These are phyloP conservation scores for Tympanopsis confertula DNA, from an alignment of 2,329 filamentous ascomycete genomes.

Conservation along the genomic window DNA sequence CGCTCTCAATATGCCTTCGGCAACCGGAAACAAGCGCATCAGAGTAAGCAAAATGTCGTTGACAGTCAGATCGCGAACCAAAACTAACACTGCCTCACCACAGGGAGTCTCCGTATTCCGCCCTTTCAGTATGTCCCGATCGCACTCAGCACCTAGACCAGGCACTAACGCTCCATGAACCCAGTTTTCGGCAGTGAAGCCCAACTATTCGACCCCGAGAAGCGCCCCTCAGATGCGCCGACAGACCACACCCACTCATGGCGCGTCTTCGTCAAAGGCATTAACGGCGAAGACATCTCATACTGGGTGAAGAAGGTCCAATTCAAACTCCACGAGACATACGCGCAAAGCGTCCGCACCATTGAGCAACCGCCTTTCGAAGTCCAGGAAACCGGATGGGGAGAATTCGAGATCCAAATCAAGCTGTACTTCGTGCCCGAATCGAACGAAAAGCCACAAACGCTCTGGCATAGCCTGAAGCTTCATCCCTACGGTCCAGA, in stretches of 20 bases:
- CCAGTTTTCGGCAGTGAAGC: conserved; percentile 40
- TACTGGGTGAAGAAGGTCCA: conserved; percentile 62
- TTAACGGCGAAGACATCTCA: conserved; percentile 50
- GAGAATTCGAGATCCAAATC: conserved; percentile 59
- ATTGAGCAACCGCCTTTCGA: conserved; percentile 54
- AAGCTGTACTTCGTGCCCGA: conserved; percentile 54
- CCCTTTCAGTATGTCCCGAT: background rate
- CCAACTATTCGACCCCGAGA: conserved; percentile 39
- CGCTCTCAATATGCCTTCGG: background rate
- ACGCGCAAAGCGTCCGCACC: conserved; percentile 50
- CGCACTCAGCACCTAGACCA: background rate
- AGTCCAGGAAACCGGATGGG: conserved; percentile 58
- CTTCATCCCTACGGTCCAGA: conserved; percentile 51
- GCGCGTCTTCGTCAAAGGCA: conserved; percentile 54
- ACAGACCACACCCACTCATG: conserved; percentile 58
- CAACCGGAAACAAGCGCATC: background rate
- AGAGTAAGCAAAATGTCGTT: background rate
- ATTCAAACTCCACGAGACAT: conserved; percentile 62
- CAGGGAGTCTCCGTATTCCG: background rate
- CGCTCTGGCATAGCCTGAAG: conserved; percentile 52
- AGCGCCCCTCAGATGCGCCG: conserved; percentile 40
- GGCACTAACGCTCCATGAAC: background rate
- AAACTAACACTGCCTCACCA: background rate
- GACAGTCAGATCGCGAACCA: background rate
- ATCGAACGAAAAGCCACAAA: conserved; percentile 53